Evolutionary conservation across 306 rosid species (phyloP).

Genomic region (Crataegus laevigata): DNA sequence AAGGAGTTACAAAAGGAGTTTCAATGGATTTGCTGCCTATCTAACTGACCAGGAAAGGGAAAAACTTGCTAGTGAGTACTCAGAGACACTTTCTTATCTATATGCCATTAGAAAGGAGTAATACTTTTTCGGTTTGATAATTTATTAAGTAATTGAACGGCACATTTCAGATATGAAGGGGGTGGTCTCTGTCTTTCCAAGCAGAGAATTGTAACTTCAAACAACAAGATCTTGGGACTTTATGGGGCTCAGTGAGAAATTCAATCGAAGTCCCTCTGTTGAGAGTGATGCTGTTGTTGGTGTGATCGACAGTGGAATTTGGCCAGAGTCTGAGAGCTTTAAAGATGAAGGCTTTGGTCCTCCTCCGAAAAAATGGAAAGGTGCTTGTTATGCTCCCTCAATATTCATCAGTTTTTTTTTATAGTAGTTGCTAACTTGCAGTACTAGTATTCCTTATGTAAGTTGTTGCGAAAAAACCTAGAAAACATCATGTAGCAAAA

Average conservation of each 20-base stretch:
- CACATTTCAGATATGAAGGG: background rate
- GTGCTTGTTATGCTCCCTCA: conserved; percentile 6
- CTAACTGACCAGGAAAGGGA: conserved; percentile 11
- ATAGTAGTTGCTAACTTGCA: background rate
- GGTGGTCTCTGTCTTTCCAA: conserved; percentile 12
- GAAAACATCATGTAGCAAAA: too few relatives aligned
- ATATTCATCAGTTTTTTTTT: background rate
- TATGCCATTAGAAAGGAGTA: too few relatives aligned
- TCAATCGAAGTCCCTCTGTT: background rate
- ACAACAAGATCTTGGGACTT: conserved; percentile 28
- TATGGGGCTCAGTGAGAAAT: conserved; percentile 7
- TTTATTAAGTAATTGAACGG: background rate
- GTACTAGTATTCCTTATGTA: too few relatives aligned
- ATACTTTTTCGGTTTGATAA: background rate
- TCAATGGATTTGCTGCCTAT: conserved; percentile 30
- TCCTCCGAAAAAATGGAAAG: conserved; percentile 18
- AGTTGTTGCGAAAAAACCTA: too few relatives aligned
- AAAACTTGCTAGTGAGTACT: conserved; percentile 10
- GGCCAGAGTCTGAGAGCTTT: conserved; percentile 25
- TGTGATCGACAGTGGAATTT: conserved; percentile 14
- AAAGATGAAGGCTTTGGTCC: conserved; percentile 19
- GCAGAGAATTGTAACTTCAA: background rate
- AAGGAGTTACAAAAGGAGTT: conserved; percentile 27
- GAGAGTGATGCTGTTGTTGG: conserved; percentile 19
- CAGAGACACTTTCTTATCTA: background rate